Evolutionary conservation across 2,329 filamentous ascomycete species (phyloP), one percentile per base, ranked within the genome.

Genomic region (Epicoccum sorghinum): DNA sequence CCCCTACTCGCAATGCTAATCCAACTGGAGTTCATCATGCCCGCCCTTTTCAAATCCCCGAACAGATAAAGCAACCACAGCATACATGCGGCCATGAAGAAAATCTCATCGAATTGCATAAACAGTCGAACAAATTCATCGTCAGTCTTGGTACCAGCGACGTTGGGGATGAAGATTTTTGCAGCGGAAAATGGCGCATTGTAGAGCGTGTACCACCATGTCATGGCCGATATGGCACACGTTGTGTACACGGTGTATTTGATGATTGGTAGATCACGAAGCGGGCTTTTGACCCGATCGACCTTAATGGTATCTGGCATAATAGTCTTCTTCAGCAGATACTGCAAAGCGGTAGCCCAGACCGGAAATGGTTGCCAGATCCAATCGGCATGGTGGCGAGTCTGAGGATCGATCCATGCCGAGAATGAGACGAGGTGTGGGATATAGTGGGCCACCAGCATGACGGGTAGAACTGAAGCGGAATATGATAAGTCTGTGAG

Each of bases 331-430:
- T 61, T 61, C 33, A 61, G 35, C 10, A 52, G 23, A 14, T 57
- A 53, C 22, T 61, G 59, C 36, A 59, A 27, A 23, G 59, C 54
- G 18, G 53, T 53, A n/a, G 47, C 47, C 39, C 46, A 61, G 18
- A 61, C 18, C 3, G 59, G 44, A 32, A 61, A 59, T 1, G 54
- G 56, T 13, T 61, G 59, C 59, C 59, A 61, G 39, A 61, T 45
- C 59, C 59, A 61, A 23, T 53, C 40, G 7, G 47, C 55, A 4
- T 39, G 35, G 27, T 55, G 56, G 7, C 59, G 59, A 2, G 45
- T 55, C 29, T 55, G 29, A 3, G 51, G 56, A n/a, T 55, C 42
- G 4, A 61, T 9, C 29, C 50, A 57, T 4, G 51, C 12, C 1
- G 44, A 27, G 18, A 51, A 45, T 1, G 43, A 44, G 22, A 46